Conservation (phyloP, 495 filamentous ascomycete species). For the Lasiosphaeria ovina region DNA sequence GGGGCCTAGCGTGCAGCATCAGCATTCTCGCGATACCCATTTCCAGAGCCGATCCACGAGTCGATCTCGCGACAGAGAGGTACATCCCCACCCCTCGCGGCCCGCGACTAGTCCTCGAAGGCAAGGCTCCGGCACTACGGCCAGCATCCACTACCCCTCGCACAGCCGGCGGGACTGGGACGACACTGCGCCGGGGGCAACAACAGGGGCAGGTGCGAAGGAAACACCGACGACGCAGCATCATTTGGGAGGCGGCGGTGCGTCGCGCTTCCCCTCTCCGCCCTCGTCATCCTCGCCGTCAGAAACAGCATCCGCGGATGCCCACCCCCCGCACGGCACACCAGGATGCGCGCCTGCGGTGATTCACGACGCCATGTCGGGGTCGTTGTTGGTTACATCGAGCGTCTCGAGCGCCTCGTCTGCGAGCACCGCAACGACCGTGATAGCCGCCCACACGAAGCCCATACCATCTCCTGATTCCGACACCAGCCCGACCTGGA, state of each 20-base stretch:
- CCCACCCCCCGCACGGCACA: conserved; percentile 39
- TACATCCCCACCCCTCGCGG: conserved; percentile 24
- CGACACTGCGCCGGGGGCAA: conserved; percentile 14
- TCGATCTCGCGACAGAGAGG: conserved; percentile 41
- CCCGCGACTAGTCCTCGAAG: conserved; percentile 30
- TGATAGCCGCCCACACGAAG: conserved; percentile 24
- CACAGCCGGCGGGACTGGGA: conserved; percentile 17
- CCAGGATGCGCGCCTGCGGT: conserved; percentile 22
- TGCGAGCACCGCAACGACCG: conserved; percentile 33
- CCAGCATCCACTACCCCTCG: conserved; percentile 14
- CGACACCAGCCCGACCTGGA: conserved; percentile 29
- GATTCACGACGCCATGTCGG: conserved; percentile 21
- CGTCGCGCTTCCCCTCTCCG: conserved; percentile 47
- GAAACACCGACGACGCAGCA: conserved; percentile 18
- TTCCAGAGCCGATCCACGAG: conserved; percentile 40
- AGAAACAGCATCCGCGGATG: conserved; percentile 34
- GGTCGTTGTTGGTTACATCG: conserved; percentile 39
- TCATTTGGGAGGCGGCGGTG: conserved; percentile 30
- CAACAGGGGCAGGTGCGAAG: conserved; percentile 5
- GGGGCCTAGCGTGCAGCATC: conserved; percentile 29
- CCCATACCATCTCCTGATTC: conserved; percentile 64
- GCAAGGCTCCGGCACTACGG: conserved; percentile 26
- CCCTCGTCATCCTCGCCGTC: conserved; percentile 49
- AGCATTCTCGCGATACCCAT: conserved; percentile 41
- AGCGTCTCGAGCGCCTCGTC: conserved; percentile 49